Percentiles rank a stretch among this genome's conserved stretches.
phyloP scores from a whole-genome alignment of 2,329 filamentous ascomycete species.

The Ophiostoma fasciatum region DNA sequence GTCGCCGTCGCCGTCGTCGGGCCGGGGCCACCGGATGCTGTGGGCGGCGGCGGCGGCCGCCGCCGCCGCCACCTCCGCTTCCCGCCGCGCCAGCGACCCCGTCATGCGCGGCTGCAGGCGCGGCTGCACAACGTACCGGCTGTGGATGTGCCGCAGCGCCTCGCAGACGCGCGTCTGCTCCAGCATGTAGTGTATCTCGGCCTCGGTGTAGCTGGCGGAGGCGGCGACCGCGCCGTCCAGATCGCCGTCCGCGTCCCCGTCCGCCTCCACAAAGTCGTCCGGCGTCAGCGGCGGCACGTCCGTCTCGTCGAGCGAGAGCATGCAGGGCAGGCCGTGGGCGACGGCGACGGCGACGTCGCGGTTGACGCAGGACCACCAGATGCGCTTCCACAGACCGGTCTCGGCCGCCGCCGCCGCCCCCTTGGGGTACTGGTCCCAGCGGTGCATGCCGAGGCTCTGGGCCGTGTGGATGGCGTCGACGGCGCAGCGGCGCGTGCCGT shows the following conservation, averaged over 20 bases:
- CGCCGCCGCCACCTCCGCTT: conserved; percentile 2
- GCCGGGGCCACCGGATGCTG: background rate
- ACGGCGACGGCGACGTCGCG: conserved; percentile 8
- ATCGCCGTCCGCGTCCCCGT: background rate
- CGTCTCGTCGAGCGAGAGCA: conserved; percentile 6
- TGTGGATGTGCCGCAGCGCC: conserved; percentile 3
- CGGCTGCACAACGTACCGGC: conserved; percentile 6
- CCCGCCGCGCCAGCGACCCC: conserved; percentile 1
- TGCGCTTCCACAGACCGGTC: conserved; percentile 8
- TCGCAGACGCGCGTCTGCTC: conserved; percentile 4
- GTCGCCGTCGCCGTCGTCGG: conserved; percentile 1
- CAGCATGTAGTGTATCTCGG: conserved; percentile 6
- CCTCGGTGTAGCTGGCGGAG: conserved; percentile 5
- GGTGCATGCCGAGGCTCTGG: conserved; percentile 11
- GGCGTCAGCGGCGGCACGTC: conserved; percentile 8
- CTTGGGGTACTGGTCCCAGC: conserved; percentile 6
- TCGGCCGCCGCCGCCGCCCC: background rate
- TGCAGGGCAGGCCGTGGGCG: conserved; percentile 9
- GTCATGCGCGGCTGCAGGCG: conserved; percentile 3
- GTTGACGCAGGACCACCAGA: conserved; percentile 11
- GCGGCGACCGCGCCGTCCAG: background rate
- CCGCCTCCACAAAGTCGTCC: conserved; percentile 9
- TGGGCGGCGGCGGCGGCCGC: background rate
- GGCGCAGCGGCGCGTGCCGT: conserved; percentile 9
- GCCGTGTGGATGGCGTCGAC: conserved; percentile 11